Base-by-base conservation (phyloP, 2,329 filamentous ascomycete genomes). In the Penicillium italicum region DNA sequence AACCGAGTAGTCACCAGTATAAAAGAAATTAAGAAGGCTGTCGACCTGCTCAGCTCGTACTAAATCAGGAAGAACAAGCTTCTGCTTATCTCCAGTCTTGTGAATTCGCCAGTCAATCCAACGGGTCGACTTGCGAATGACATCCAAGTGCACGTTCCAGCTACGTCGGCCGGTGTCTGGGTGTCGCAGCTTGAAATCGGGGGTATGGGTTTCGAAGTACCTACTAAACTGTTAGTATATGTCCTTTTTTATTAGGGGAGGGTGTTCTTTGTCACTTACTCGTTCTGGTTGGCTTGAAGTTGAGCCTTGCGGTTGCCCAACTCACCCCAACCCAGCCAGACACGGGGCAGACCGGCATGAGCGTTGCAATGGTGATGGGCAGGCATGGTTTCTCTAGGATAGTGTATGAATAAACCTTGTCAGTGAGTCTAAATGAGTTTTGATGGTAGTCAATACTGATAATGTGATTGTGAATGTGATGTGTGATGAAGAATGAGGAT, bases 1-100 rank as follows among this genome's bases (percentile, higher is more conserved):
- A 6, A 62, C 33, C 1, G 60, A 51, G 31, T 62, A 62, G 42
- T 59, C 51, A 12, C 49, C 48, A 11, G 58, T 59, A 22, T 53
- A 62, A 8, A 62, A 41, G 43, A 53, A 62, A 24, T 40, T 34
- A 22, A 51, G 14, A n/a, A 59, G 47, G 8, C 53, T 62, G 1
- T 37, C 34, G 8, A 55, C 12, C 14, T 51, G 47, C 4, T 44
- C 33, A 20, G 8, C 5, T 33, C 12, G 20, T 22, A 55, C 12
- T 12, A 50, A 26, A 12, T 38, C 26, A 10, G 53, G 53, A 20
- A 55, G 53, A 28, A 40, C 6, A 16, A 51, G 22, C 9, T 14
- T 4, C 5, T 30, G 16, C 7, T 37, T 36, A 3, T 54, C 22
- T 5, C 44, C 36, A 5, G 48, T 50, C 11, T 22, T 31, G 8